These are phyloP conservation scores for Ophiocordyceps unilateralis DNA, from an alignment of 2,329 filamentous ascomycete genomes.

Conservation along the genomic window DNA sequence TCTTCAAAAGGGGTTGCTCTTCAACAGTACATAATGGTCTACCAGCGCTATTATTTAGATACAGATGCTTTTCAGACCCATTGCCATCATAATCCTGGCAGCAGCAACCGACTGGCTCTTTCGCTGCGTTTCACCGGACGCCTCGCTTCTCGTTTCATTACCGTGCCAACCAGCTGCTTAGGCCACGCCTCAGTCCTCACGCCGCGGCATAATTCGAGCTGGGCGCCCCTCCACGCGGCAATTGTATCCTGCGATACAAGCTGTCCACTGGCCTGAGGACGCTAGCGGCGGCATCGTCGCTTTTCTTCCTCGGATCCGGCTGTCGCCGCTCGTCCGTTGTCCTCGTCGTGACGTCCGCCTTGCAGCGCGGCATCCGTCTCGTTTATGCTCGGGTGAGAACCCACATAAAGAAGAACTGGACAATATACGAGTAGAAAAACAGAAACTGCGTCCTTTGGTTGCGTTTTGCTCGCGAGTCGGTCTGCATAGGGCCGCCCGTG, in stretches of 20 bases:
- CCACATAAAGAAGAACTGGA: constrained; percentile 95
- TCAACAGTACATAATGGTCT: no score
- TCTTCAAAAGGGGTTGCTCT: no score
- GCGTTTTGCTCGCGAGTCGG: constrained; percentile 67
- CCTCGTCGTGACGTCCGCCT: neutral
- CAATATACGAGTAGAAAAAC: constrained; percentile 84
- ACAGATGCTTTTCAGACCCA: neutral
- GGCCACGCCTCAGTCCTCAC: neutral
- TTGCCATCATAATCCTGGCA: neutral
- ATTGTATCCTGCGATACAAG: neutral
- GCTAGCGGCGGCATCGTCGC: neutral
- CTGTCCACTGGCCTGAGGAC: neutral
- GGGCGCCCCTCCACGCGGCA: neutral
- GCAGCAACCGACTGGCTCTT: neutral
- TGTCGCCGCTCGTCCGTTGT: neutral
- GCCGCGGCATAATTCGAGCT: neutral
- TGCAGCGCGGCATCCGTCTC: neutral
- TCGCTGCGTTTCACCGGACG: neutral
- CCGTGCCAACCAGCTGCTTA: neutral
- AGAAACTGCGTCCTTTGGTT: constrained; percentile 82
- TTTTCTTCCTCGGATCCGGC: no score
- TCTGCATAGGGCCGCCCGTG: constrained; percentile 45
- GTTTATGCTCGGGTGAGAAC: constrained; percentile 30
- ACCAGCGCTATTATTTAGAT: neutral
- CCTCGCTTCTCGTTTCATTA: neutral